Percentiles rank a stretch among this genome's conserved stretches.
These are phyloP conservation scores for Aspergillus terreus DNA, from an alignment of 2,329 filamentous ascomycete species.

Conservation along the genomic window DNA sequence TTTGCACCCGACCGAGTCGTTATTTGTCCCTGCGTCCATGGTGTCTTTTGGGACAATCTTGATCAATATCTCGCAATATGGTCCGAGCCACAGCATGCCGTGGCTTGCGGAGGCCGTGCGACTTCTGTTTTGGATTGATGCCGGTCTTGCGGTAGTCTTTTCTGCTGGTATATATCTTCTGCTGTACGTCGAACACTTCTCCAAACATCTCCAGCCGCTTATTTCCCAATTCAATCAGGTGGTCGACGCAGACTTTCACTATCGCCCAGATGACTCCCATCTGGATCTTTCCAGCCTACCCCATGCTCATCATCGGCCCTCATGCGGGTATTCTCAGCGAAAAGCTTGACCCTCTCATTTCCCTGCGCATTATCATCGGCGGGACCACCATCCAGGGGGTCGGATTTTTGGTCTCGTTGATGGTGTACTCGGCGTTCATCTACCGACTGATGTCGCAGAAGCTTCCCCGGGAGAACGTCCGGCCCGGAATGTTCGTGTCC, in stretches of 20 bases:
- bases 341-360: slow-evolving; percentile 41
- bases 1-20: slow-evolving; percentile 70
- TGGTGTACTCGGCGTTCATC: slow-evolving; percentile 80
- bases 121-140: slow-evolving; percentile 72
- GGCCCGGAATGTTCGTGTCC: slow-evolving; percentile 81
- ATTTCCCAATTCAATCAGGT: slow-evolving; percentile 38
- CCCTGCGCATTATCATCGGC: slow-evolving; percentile 56
- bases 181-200: slow-evolving; percentile 47
- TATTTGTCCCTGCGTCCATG: slow-evolving; percentile 68
- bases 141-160: slow-evolving; percentile 61
- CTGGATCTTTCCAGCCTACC: slow-evolving; percentile 85
- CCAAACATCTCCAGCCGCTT: not conserved
- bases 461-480: slow-evolving; percentile 68
- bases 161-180: slow-evolving; percentile 71
- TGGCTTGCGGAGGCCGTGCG: slow-evolving; percentile 63
- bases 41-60: slow-evolving; percentile 72
- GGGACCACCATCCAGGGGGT: slow-evolving; percentile 62
- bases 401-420: slow-evolving; percentile 63
- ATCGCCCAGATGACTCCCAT: slow-evolving; percentile 83
- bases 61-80: slow-evolving; percentile 76
- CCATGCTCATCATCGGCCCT: slow-evolving; percentile 71
- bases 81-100: slow-evolving; percentile 55
- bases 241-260: slow-evolving; percentile 64
- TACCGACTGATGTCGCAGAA: slow-evolving; percentile 88
- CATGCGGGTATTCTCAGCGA: slow-evolving; percentile 60